phyloP scores from a whole-genome alignment of 495 filamentous ascomycete genomes.

The Lepraria neglecta region DNA sequence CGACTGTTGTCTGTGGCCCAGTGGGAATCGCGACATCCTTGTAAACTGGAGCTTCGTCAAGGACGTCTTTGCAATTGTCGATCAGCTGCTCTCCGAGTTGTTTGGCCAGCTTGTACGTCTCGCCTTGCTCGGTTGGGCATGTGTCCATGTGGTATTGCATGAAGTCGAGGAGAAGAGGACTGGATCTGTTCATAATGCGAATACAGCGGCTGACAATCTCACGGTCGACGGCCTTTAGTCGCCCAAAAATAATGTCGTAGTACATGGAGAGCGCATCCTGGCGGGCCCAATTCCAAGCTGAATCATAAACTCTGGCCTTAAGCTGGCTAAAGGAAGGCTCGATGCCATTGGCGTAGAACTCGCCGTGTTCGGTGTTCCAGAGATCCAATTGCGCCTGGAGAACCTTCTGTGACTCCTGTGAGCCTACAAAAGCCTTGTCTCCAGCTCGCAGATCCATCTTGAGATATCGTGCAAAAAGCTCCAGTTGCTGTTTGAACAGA shows the following conservation, averaged over 20 bases:
- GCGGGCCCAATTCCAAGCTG: conserved; percentile 98
- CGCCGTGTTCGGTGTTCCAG: conserved; percentile 92
- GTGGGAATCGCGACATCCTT: conserved; percentile 94
- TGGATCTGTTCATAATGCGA: conserved; percentile 97
- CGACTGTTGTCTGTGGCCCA: conserved; percentile 82
- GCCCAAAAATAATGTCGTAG: conserved; percentile 97
- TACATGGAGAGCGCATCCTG: conserved; percentile 98
- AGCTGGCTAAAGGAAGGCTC: conserved; percentile 87
- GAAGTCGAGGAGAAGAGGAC: conserved; percentile 89
- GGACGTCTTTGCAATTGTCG: conserved; percentile 92
- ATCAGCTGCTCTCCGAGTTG: conserved; percentile 91
- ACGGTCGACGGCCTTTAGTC: conserved; percentile 85
- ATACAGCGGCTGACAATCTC: conserved; percentile 99
- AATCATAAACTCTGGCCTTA: conserved; percentile 95
- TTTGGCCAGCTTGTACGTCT: conserved; percentile 96
- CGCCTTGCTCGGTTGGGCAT: conserved; percentile 91
- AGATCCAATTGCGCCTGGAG: conserved; percentile 90
- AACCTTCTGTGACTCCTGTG: conserved; percentile 73
- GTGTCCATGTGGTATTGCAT: conserved; percentile 99
- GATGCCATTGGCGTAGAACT: conserved; percentile 91
- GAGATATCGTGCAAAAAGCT: conserved; percentile 88
- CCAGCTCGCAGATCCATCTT: conserved; percentile 94
- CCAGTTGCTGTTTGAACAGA: conserved; percentile 94
- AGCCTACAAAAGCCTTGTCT: conserved; percentile 83
- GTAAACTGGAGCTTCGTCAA: conserved; percentile 75